Conservation (phyloP, 805 yeast species). For the Candida methanosorbosa region DNA sequence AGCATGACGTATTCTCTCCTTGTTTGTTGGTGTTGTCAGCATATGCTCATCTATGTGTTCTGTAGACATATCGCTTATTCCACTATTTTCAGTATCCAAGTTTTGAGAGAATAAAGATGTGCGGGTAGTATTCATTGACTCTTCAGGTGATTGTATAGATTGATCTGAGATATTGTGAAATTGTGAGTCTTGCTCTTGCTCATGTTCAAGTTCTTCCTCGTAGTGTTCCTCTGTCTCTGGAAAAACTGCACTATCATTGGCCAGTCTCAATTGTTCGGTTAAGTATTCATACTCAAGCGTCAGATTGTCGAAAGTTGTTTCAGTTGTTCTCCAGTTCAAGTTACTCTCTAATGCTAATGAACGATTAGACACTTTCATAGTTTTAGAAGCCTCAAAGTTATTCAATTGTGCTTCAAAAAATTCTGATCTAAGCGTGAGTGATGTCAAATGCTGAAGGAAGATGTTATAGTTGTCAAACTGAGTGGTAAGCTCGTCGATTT, state of each 20-base stretch:
- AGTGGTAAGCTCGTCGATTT: conserved; percentile 14
- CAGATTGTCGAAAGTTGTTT: conserved; percentile 36
- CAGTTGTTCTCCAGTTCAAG: conserved; percentile 35
- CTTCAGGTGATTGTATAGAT: background rate
- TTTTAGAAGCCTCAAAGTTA: conserved; percentile 15
- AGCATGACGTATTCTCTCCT: background rate
- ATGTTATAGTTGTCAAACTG: conserved; percentile 18
- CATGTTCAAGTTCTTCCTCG: background rate
- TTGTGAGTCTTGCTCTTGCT: background rate
- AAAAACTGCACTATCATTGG: conserved; percentile 7
- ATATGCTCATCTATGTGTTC: background rate
- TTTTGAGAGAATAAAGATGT: background rate
- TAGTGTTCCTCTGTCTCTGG: background rate
- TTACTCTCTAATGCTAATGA: conserved; percentile 17
- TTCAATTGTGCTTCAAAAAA: conserved; percentile 25
- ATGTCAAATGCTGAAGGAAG: conserved; percentile 21
- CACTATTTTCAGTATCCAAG: background rate
- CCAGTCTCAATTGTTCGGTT: conserved; percentile 14
- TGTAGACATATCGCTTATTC: background rate
- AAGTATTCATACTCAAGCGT: conserved; percentile 31
- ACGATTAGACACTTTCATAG: conserved; percentile 9
- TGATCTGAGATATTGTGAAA: conserved; percentile 1
- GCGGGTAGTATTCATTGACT: background rate
- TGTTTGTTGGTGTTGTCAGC: background rate
- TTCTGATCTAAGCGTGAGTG: conserved; percentile 23